Evolutionary conservation across 495 filamentous ascomycete genomes (phyloP).

Genomic region (Xylaria cubensis): DNA sequence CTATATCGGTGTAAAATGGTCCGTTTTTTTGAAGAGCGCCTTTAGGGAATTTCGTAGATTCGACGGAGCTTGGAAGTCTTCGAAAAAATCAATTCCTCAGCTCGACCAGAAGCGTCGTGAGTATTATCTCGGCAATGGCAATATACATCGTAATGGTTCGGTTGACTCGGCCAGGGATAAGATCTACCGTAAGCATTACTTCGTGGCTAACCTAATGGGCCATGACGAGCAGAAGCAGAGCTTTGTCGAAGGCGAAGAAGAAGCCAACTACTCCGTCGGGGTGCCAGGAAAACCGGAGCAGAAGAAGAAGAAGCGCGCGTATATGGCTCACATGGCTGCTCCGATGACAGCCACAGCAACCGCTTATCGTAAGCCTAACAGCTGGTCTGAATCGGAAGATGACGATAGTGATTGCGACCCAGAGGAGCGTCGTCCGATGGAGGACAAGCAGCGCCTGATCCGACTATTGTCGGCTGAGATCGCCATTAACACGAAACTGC

Average conservation of each 20-base stretch:
- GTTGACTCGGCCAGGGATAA: slow-evolving; percentile 47
- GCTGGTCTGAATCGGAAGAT: background rate
- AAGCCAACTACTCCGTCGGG: slow-evolving; percentile 38
- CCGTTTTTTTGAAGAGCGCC: slow-evolving; percentile 58
- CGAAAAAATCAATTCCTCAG: slow-evolving; percentile 48
- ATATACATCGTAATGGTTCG: slow-evolving; percentile 9
- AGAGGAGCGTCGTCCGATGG: slow-evolving; percentile 51
- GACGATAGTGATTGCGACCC: slow-evolving; percentile 32
- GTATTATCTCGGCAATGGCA: slow-evolving; percentile 51
- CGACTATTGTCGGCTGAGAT: slow-evolving; percentile 69
- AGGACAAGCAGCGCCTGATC: slow-evolving; percentile 65
- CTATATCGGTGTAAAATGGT: slow-evolving; percentile 68
- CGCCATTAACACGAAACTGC: slow-evolving; percentile 62
- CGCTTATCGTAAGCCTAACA: too few species aligned
- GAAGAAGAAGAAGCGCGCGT: background rate
- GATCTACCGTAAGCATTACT: slow-evolving; percentile 58
- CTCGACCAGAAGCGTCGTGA: slow-evolving; percentile 53
- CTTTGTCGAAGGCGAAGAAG: slow-evolving; percentile 48
- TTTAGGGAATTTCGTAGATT: slow-evolving; percentile 52
- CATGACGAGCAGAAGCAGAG: slow-evolving; percentile 35
- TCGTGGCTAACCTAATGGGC: slow-evolving; percentile 56
- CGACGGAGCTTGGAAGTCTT: slow-evolving; percentile 53
- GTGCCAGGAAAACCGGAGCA: background rate
- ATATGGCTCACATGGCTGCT: background rate
- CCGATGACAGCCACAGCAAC: background rate